Conservation (phyloP, 163 green algal genomes). For the Volvox carteri region DNA sequence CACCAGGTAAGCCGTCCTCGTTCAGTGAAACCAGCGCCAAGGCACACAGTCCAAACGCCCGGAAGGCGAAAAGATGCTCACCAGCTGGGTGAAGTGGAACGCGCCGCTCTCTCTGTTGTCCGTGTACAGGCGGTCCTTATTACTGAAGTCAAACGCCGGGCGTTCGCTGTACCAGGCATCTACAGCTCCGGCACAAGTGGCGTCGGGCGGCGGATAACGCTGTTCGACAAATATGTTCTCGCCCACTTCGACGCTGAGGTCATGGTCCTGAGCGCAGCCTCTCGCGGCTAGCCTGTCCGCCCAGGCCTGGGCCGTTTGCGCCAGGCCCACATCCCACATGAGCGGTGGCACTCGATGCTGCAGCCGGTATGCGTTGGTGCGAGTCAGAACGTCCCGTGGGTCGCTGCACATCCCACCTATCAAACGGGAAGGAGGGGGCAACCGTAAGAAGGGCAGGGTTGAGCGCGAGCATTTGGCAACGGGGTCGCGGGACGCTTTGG, state of each 20-base stretch:
- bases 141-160: not conserved
- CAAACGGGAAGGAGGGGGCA: not conserved
- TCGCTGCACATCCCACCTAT: not conserved
- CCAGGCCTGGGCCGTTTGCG: not conserved
- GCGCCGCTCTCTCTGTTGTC: not conserved
- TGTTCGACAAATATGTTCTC: not conserved
- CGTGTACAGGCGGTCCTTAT: not conserved
- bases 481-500: not conserved
- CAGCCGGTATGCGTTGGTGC: not conserved
- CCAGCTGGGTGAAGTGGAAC: constrained; percentile 8
- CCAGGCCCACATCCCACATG: not conserved
- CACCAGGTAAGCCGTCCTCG: no score
- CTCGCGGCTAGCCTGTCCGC: not conserved
- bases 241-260: not conserved
- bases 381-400: not conserved
- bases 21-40: no score
- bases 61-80: not conserved
- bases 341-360: not conserved
- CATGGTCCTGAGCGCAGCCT: not conserved
- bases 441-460: not conserved
- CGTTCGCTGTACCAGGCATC: not conserved
- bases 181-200: not conserved
- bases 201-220: not conserved
- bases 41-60: no score
- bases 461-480: not conserved